A percentile compares a stretch with the other conserved stretches of the same genome.
These are phyloP conservation scores for Apiotrichum brassicae DNA, from an alignment of 1,284 basidiomycete genomes.

Conservation along the genomic window DNA sequence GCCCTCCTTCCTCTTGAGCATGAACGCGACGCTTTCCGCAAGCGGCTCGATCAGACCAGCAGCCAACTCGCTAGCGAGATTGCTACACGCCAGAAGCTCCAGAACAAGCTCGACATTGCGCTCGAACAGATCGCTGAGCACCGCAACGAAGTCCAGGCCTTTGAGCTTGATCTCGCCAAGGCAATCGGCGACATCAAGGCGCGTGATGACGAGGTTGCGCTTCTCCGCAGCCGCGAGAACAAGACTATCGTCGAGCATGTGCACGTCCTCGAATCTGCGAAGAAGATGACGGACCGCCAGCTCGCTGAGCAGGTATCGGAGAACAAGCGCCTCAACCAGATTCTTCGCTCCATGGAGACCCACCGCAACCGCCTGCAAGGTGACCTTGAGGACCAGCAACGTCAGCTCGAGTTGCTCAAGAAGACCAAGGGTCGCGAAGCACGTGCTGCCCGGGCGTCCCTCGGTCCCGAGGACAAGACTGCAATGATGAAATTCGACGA, in stretches of 20 bases:
- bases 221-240: constrained; percentile 80
- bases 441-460: constrained; percentile 28
- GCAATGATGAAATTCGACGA: constrained; percentile 27
- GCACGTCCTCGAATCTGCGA: constrained; percentile 93
- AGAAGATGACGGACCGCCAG: constrained; percentile 89
- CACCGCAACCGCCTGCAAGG: constrained; percentile 58
- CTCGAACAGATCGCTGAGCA: constrained; percentile 63
- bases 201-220: constrained; percentile 77
- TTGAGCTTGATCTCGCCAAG: constrained; percentile 74
- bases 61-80: constrained; percentile 44
- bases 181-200: constrained; percentile 70
- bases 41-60: constrained; percentile 63
- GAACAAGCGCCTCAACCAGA: constrained; percentile 37
- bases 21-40: constrained; percentile 66
- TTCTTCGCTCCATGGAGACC: constrained; percentile 38
- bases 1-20: constrained; percentile 73
- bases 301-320: constrained; percentile 57
- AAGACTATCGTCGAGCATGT: constrained; percentile 99
- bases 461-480: constrained; percentile 35
- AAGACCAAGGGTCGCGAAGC: constrained; percentile 49
- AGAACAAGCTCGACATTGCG: constrained; percentile 60
- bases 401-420: constrained; percentile 69
- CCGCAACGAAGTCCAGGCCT: constrained; percentile 63
- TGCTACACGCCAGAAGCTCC: constrained; percentile 62
- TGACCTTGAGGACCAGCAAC: constrained; percentile 77